Base-by-base conservation (phyloP, 805 yeast genomes). In the Candida nonsorbophila region DNA sequence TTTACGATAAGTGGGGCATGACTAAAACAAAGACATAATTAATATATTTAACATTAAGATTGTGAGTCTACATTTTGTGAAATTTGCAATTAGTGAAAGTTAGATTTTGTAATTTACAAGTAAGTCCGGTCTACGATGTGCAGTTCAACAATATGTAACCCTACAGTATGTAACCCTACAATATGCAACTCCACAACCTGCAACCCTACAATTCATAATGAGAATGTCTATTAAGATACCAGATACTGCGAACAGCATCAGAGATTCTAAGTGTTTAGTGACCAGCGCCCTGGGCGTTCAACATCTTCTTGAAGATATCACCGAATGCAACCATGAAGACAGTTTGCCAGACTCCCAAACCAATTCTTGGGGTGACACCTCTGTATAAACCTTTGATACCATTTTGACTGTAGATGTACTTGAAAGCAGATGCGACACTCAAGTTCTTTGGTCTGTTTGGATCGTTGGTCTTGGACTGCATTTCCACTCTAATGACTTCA, bases 261-360 rank as follows among this genome's bases (percentile, higher is more conserved):
- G n/a, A n/a, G n/a, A n/a, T n/a, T n/a, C n/a, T n/a, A n/a, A n/a
- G n/a, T n/a, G n/a, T n/a, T 37, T 47, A 59, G 44, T 59, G 66
- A 14, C 62, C 63, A 20, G 53, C 54, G 25, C 64, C 62, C 15
- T 64, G 64, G 20, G 66, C 53, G 31, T 63, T 63, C 44, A 64
- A 54, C 53, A 59, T 38, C 39, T 48, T 53, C 48, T 62, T 64
- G 49, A 63, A 57, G 24, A 87, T 84, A 53, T 92, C 98, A 56
- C 97, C 98, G 44, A 92, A 77, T 8, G 95, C 96, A 36, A 90
- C 97, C 97, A 90, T 90, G 58, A 94, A 90, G 25, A 90, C 86
- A 3, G 97, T 90, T 69, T 92, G 98, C 97, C 97, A 92, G 40
- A 90, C 81, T 49, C 97, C 94, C 42, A 92, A 73, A 33, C 95